A percentile compares a stretch with the other conserved stretches of the same genome.
phyloP scores from a whole-genome alignment of 2,329 filamentous ascomycete species.

The Talaromyces sp. region DNA sequence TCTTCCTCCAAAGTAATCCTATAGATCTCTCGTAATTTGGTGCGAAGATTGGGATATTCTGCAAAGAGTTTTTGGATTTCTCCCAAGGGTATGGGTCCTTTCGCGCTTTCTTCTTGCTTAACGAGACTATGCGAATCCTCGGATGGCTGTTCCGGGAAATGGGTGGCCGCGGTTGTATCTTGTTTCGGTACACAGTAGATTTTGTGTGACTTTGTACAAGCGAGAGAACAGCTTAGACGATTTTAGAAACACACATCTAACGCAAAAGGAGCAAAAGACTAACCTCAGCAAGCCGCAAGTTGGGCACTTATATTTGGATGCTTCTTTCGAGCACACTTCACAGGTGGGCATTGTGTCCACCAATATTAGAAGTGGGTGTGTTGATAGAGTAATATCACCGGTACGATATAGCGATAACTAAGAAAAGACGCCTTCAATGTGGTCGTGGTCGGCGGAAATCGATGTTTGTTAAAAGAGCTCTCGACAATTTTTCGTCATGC shows the following conservation, averaged over 20 bases:
- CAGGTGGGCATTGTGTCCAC: constrained; percentile 32
- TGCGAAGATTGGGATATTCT: constrained; percentile 38
- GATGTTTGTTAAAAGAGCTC: background rate
- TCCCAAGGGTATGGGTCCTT: constrained; percentile 25
- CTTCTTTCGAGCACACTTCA: constrained; percentile 37
- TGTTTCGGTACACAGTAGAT: constrained; percentile 36
- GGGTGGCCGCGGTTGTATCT: constrained; percentile 17
- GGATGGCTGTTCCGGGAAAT: constrained; percentile 14
- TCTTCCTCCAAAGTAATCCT: constrained; percentile 38
- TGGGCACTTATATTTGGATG: constrained; percentile 40
- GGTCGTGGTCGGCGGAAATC: background rate
- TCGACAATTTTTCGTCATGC: background rate
- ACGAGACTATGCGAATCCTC: constrained; percentile 10
- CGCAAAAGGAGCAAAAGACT: background rate
- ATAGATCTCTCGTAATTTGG: constrained; percentile 43
- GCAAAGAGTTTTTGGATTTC: constrained; percentile 39
- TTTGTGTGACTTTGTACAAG: constrained; percentile 46
- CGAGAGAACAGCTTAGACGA: constrained; percentile 42
- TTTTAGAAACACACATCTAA: background rate
- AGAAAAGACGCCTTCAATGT: background rate
- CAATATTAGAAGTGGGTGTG: too few species aligned
- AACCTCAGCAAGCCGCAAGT: constrained; percentile 40
- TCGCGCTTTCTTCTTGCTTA: background rate
- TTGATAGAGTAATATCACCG: too few species aligned
- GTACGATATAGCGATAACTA: background rate